Percentiles rank a stretch among this genome's conserved stretches.
Evolutionary conservation across 257 asterid genomes (phyloP).

Genomic region (Catharanthus roseus): DNA sequence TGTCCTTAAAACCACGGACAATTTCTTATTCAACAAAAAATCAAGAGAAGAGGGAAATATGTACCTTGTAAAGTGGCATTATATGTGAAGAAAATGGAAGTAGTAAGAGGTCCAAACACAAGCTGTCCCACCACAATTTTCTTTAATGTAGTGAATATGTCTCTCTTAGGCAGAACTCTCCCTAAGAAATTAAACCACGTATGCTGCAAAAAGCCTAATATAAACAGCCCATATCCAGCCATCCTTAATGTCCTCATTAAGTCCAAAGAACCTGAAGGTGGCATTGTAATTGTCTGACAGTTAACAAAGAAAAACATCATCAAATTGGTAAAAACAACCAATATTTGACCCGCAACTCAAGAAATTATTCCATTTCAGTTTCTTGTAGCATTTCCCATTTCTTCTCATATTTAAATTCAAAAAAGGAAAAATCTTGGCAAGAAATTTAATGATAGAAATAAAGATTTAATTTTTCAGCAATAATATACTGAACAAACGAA

Average conservation of each 20-base stretch:
- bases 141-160: constrained; percentile 59
- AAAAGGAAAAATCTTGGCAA: not conserved
- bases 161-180: constrained; percentile 57
- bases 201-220: constrained; percentile 80
- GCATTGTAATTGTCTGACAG: constrained; percentile 58
- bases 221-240: constrained; percentile 67
- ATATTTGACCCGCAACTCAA: constrained; percentile 4
- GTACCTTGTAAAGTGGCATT: constrained; percentile 87
- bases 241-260: constrained; percentile 59
- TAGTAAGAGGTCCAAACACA: constrained; percentile 48
- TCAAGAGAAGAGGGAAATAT: constrained; percentile 6
- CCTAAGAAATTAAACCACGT: constrained; percentile 69
- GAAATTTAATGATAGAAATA: no score
- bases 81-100: constrained; percentile 59
- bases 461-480: not conserved
- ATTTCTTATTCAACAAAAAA: not conserved
- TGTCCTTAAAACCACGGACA: not conserved
- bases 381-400: not conserved
- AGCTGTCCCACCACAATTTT: constrained; percentile 73
- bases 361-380: not conserved
- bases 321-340: constrained; percentile 6
- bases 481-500: not conserved
- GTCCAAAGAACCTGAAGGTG: constrained; percentile 46
- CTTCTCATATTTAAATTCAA: not conserved
- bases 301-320: constrained; percentile 1